These are phyloP conservation scores for Mycena haematopus DNA, from an alignment of 768 basidiomycete species.

Conservation along the genomic window DNA sequence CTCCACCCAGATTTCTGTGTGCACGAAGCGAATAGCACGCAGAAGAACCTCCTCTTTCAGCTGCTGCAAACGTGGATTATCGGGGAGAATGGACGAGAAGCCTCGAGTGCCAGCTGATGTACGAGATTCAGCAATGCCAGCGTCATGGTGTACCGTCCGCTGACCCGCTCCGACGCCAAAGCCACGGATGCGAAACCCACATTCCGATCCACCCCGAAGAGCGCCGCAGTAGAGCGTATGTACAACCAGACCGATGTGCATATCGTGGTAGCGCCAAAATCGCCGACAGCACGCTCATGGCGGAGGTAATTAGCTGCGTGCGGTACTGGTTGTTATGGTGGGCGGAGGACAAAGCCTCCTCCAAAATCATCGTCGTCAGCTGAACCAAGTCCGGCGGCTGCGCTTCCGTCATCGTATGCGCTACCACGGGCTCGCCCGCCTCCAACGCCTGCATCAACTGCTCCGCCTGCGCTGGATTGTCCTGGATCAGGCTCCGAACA, in stretches of 20 bases:
- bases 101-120: conserved; percentile 77
- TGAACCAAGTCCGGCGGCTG: conserved; percentile 78
- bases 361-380: conserved; percentile 80
- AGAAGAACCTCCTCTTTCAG: conserved; percentile 86
- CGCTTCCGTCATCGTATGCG: conserved; percentile 57
- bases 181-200: conserved; percentile 67
- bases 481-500: conserved; percentile 76
- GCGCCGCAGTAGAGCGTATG: conserved; percentile 75
- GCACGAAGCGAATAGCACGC: conserved; percentile 78
- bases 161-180: conserved; percentile 72
- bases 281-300: conserved; percentile 81
- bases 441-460: conserved; percentile 74
- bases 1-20: conserved; percentile 88
- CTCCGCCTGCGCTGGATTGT: conserved; percentile 68
- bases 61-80: conserved; percentile 66
- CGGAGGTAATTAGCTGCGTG: conserved; percentile 74
- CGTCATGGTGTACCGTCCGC: conserved; percentile 84
- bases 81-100: conserved; percentile 64
- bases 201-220: conserved; percentile 71
- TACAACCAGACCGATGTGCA: conserved; percentile 91
- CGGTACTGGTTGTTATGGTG: conserved; percentile 48
- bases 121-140: conserved; percentile 79
- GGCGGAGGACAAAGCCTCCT: conserved; percentile 72
- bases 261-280: conserved; percentile 76
- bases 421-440: conserved; percentile 56